A percentile compares a stretch with the other conserved stretches of the same genome.
Conservation (phyloP, 2,329 filamentous ascomycete genomes). For the Aspergillus pseudonomiae region DNA sequence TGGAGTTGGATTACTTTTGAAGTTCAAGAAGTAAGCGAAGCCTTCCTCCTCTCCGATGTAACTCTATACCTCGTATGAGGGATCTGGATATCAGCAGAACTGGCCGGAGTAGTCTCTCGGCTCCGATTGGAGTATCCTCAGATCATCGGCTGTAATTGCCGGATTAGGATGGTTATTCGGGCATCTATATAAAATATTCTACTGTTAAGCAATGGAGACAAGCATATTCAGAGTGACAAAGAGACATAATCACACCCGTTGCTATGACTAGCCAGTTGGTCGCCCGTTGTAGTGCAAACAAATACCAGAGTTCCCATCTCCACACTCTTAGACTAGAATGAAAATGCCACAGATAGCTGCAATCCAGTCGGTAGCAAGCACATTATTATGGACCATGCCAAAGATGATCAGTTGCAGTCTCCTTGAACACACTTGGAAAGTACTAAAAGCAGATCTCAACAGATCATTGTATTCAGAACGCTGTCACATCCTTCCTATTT, state of each 20-base stretch:
- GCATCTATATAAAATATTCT: too few species aligned
- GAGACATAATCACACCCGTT: too few species aligned
- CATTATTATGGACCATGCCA: slow-evolving; percentile 45
- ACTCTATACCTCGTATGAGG: neutral
- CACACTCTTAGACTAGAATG: slow-evolving; percentile 47
- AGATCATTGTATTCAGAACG: slow-evolving; percentile 29
- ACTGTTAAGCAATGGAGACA: too few species aligned
- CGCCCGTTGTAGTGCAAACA: slow-evolving; percentile 17
- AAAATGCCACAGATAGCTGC: slow-evolving; percentile 30
- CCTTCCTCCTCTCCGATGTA: neutral
- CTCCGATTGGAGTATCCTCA: neutral
- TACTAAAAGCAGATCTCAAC: slow-evolving; percentile 35
- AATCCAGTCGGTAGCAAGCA: slow-evolving; percentile 42
- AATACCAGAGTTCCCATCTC: slow-evolving; percentile 48
- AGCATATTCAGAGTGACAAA: too few species aligned
- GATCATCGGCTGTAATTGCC: neutral
- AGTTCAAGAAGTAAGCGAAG: neutral
- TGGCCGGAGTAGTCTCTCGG: neutral
- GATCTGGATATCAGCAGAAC: neutral
- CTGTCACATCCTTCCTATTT: slow-evolving; percentile 37
- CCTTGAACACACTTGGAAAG: neutral
- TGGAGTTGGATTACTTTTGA: neutral
- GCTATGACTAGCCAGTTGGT: too few species aligned
- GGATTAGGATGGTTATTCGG: neutral
- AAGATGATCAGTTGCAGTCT: slow-evolving; percentile 34